These are phyloP conservation scores for Puccinia novopanici DNA, from an alignment of 1,284 basidiomycete genomes.

Conservation along the genomic window DNA sequence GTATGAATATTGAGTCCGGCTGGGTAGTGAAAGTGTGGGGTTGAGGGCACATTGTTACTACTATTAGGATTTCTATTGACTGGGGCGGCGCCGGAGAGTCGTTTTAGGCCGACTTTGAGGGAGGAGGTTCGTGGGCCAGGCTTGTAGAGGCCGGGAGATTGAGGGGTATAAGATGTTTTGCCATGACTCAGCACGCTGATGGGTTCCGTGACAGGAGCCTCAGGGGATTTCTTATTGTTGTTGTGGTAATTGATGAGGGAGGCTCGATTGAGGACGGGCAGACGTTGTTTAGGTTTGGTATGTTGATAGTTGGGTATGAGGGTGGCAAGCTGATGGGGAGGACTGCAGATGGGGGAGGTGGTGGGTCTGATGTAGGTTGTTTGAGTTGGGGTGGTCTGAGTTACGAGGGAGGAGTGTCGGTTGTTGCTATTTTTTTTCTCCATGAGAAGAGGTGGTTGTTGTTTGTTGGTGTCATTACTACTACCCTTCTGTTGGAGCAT, in stretches of 20 bases:
- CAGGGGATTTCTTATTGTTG: not conserved
- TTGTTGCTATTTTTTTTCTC: not conserved
- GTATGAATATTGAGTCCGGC: not conserved
- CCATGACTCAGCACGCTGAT: not conserved
- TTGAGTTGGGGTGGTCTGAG: not conserved
- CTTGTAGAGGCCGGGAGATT: no score
- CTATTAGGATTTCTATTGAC: no score
- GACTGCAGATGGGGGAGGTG: no score
- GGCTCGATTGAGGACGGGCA: not conserved
- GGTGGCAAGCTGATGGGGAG: no score
- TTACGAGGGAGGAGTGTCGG: not conserved
- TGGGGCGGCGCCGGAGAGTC: no score
- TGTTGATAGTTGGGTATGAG: no score
- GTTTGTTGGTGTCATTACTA: not conserved
- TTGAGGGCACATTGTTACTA: not conserved
- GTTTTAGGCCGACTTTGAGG: not conserved
- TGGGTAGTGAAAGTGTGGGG: not conserved
- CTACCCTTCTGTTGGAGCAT: not conserved
- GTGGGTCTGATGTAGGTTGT: not conserved
- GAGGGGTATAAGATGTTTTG: not conserved
- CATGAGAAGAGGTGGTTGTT: no score
- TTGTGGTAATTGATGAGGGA: not conserved
- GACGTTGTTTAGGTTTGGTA: not conserved
- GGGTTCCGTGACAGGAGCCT: not conserved
- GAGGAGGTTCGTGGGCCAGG: constrained; percentile 4